phyloP scores from a whole-genome alignment of 1,284 basidiomycete species.

The Neotropicomus parvogracilis region DNA sequence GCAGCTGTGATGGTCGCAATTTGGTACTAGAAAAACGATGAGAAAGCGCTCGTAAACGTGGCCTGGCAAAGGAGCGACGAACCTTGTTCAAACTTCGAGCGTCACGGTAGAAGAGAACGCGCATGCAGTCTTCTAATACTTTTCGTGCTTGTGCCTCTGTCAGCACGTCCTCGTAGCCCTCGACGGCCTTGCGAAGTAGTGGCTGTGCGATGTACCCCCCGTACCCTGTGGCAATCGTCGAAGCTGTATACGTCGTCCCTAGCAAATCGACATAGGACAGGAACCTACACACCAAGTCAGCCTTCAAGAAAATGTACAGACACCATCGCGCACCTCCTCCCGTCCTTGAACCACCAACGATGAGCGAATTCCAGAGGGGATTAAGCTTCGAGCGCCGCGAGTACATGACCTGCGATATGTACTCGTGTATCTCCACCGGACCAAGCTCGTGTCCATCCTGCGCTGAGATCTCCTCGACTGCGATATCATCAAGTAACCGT shows the following conservation, averaged over 20 bases:
- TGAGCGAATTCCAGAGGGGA: conserved; percentile 93
- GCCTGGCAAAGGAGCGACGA: conserved; percentile 21
- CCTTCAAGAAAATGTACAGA: neutral
- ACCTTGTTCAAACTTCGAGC: conserved; percentile 96
- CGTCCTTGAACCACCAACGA: conserved; percentile 89
- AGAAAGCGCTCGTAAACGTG: neutral
- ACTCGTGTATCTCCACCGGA: conserved; percentile 91
- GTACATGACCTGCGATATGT: conserved; percentile 91
- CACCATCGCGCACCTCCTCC: conserved; percentile 53
- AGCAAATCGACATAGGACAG: conserved; percentile 95
- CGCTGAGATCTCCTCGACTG: conserved; percentile 75
- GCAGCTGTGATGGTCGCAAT: conserved; percentile 82
- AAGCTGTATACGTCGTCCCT: conserved; percentile 91
- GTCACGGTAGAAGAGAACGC: conserved; percentile 95
- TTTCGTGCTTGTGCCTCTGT: conserved; percentile 78
- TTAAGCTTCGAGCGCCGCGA: conserved; percentile 83
- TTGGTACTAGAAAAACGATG: conserved; percentile 74
- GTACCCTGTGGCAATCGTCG: conserved; percentile 96
- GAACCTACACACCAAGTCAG: conserved; percentile 55
- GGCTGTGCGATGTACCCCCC: conserved; percentile 95
- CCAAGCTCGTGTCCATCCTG: conserved; percentile 85
- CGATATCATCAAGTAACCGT: conserved; percentile 67
- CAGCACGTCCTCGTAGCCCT: conserved; percentile 74
- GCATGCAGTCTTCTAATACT: conserved; percentile 86
- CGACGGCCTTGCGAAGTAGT: conserved; percentile 84